Percentiles rank a stretch among this genome's conserved stretches.
These are phyloP conservation scores for Phytopythium ostracodes DNA, from an alignment of 352 stramenopile genomes.

Conservation along the genomic window DNA sequence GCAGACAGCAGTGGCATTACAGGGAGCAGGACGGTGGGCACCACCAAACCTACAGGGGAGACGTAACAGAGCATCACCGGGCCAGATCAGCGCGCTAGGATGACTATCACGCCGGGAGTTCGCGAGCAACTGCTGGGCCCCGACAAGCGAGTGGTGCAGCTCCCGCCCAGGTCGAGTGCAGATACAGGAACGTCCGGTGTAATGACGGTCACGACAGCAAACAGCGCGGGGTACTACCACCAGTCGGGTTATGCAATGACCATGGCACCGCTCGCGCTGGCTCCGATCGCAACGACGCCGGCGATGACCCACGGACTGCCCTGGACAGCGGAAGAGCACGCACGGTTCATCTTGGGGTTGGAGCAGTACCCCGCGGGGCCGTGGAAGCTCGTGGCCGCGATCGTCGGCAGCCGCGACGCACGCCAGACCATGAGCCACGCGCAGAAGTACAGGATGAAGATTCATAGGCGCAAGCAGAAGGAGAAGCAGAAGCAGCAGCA, in stretches of 20 bases:
- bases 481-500: neutral
- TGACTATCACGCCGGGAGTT: conserved; percentile 35
- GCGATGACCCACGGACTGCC: conserved; percentile 19
- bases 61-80: neutral
- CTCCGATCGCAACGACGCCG: neutral
- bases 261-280: neutral
- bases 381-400: conserved; percentile 37
- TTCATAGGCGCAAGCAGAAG: conserved; percentile 19
- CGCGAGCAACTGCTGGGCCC: conserved; percentile 27
- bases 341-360: conserved; percentile 38
- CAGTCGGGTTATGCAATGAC: neutral
- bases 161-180: conserved; percentile 11
- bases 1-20: neutral
- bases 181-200: neutral
- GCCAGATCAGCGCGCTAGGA: conserved; percentile 4
- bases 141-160: conserved; percentile 22
- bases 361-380: conserved; percentile 38
- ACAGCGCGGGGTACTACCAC: neutral
- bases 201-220: neutral
- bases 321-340: conserved; percentile 49
- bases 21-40: neutral
- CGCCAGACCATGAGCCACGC: conserved; percentile 52
- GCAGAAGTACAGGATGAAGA: conserved; percentile 52
- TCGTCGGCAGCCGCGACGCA: conserved; percentile 37
- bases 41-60: neutral